Evolutionary conservation across 176 grass and related monocot species (phyloP), one percentile per base, ranked within the genome.

Genomic region (Ampelocalamus luodianensis): DNA sequence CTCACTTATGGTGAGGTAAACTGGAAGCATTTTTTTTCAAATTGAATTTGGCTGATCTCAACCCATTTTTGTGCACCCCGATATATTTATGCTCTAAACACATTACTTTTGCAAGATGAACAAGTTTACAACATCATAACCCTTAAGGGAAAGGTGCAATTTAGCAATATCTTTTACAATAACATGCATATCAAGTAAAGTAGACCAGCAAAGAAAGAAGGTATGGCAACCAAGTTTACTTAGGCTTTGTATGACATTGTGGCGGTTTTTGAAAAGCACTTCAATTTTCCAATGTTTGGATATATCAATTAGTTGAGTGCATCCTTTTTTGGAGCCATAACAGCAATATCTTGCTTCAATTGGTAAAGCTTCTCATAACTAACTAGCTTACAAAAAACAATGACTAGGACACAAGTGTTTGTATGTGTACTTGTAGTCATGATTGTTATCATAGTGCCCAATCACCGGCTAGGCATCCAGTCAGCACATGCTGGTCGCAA

Each of bases 21-120:
- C 43, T 63, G 15, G 43, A 22, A 68, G 17, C 6, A 37, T 50
- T 45, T 17, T 48, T 48, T 48, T 67, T 51, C 77, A 34, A 55
- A 24, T 24, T 9, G 48, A 80, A 23, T 81, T 70, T 70, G 65
- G 65, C 79, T 18, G 36, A 24, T 29, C 4, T 10, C 16, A 81
- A 79, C 48, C 13, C 14, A 49, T 15, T 54, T 56, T 68, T 7
- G 27, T 81, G 44, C 17, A 36, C 44, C 37, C 16, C 32, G 55
- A 37, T 27, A 55, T 27, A 42, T 81, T 26, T 34, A 61, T 58
- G 37, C 24, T 64, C 45, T 79, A 23, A 72, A 18, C 24, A 84
- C 18, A 78, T 45, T 50, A 48, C 36, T 36, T 79, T 80, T 53
- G 45, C 1, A 86, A 15, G 29, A 74, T 8, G 43, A 48, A 82